Base-by-base conservation (phyloP, 441 rosid genomes). In the Sinapis alba region DNA sequence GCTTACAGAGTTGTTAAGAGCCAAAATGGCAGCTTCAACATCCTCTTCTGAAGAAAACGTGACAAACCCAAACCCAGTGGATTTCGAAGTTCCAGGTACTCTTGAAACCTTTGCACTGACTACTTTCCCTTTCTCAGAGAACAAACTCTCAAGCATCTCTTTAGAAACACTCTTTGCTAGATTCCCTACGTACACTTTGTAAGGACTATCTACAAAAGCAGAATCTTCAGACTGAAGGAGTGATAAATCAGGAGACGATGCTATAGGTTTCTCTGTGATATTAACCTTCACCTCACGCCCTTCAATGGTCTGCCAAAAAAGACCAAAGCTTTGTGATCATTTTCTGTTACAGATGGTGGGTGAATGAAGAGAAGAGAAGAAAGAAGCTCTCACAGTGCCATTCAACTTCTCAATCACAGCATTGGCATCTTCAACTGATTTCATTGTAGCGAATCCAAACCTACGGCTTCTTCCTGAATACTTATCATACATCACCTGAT, bases 371-470 rank as follows among this genome's bases (percentile, higher is more conserved):
- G 3, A 23, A 38, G 24, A 24, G 7, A 27, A 18, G 11, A 4
- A 15, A 68, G 7, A 15, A 58, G 19, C 16, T n/a, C 93, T 83
- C 79, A 92, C 98, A 18, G 85, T 86, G 76, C 96, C 94, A 82
- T 89, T 91, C 61, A 95, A 79, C 79, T 92, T 95, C 89, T 89
- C 97, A 54, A 84, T 67, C n/a, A 83, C 93, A 41, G 93, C 87
- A 78, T 80, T 86, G 18, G 98, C 96, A 84, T 95, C 98, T 78
- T 89, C 97, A 34, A 84, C 82, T 15, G 92, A 90, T 82, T 87
- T 89, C 98, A 92, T 89, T 7, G 89, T 89, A 58, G 88, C 98
- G 71, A 92, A 94, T 20, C 92, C 99, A 82, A 95, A 95, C n/a
- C 97, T 81, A 4, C 98, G 94, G 80, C 98, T 92, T 79, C 90